Evolutionary conservation across 73 alveolate species (phyloP), one percentile per base, ranked within the genome.

Genomic region (Paramecium bursaria): DNA sequence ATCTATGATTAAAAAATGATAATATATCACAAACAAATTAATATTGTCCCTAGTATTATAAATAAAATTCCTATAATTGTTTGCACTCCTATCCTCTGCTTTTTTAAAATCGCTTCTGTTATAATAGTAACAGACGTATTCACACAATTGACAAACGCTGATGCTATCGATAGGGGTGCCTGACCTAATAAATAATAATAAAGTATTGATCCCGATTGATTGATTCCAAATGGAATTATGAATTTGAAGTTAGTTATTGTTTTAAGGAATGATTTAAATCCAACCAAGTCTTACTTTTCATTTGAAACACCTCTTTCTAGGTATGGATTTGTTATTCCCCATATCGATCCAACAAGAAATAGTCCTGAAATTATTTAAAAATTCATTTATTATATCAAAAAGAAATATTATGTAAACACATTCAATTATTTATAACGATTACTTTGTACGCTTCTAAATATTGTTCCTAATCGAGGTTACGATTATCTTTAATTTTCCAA

Each of bases 291-390:
- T 29, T 80, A 47, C 33, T 85, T 27, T 54, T 55, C 30, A 27
- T 73, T 27, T 21, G 74, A 85, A n/a, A 91, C 61, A 17, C 96
- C 96, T 33, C 44, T 52, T 74, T 91, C 96, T 88, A 91, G 61
- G 29, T 88, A 74, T 9, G 92, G 92, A 47, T 91, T 88, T 5
- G 94, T 91, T 2, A 77, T 42, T 15, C 96, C 96, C 96, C 96
- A 91, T 31, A 91, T 44, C 9, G 57, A 13, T 27, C 96, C 96
- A 4, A 91, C 96, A 9, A 79, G 46, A 19, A 79, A 22, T 25
- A 79, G 73, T 0, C 89, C 89, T 7, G 33, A 21, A 31, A 67
- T 39, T n/a, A n/a, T n/a, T n/a, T n/a, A n/a, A n/a, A n/a, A n/a
- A n/a, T n/a, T n/a, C n/a, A n/a, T n/a, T n/a, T n/a, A n/a, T n/a